These are phyloP conservation scores for Beauveria scarabaeidicola DNA, from an alignment of 2,329 filamentous ascomycete species.

Conservation along the genomic window DNA sequence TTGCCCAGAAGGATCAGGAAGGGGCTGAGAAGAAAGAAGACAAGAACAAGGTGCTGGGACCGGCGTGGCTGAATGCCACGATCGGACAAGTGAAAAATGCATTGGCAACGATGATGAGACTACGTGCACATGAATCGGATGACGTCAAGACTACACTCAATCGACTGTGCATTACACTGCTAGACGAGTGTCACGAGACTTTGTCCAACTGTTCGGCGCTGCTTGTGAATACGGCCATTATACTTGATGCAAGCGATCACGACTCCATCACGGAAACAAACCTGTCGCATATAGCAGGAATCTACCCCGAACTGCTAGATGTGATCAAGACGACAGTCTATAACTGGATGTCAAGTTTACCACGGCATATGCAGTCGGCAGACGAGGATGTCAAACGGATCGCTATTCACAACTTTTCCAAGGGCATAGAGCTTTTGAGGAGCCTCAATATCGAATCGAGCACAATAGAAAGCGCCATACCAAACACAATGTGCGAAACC, in stretches of 20 bases:
- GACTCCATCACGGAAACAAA: conserved; percentile 35
- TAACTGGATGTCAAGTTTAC: conserved; percentile 72
- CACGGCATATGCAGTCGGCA: conserved; percentile 72
- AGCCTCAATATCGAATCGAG: conserved; percentile 55
- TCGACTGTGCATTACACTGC: conserved; percentile 61
- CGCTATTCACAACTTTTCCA: conserved; percentile 67
- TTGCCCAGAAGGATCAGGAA: conserved; percentile 26
- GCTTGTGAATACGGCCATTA: conserved; percentile 73
- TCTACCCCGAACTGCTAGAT: conserved; percentile 54
- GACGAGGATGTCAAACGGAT: conserved; percentile 71
- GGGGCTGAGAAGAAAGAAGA: conserved; percentile 15
- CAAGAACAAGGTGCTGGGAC: conserved; percentile 32
- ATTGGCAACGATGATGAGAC: conserved; percentile 64
- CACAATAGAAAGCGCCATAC: conserved; percentile 58
- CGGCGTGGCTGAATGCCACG: conserved; percentile 71
- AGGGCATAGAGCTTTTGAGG: conserved; percentile 58
- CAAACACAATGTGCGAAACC: conserved; percentile 65
- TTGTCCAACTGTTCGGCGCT: conserved; percentile 61
- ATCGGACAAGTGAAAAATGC: conserved; percentile 74
- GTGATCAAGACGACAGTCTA: conserved; percentile 63
- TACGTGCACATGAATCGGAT: conserved; percentile 60
- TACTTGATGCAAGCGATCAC: conserved; percentile 46
- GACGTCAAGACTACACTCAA: conserved; percentile 63
- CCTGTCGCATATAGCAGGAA: conserved; percentile 53
- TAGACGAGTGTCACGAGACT: conserved; percentile 71